A percentile compares a stretch with the other conserved stretches of the same genome.
Evolutionary conservation across 768 basidiomycete genomes (phyloP).

Genomic region (Rhizopogon sp.): DNA sequence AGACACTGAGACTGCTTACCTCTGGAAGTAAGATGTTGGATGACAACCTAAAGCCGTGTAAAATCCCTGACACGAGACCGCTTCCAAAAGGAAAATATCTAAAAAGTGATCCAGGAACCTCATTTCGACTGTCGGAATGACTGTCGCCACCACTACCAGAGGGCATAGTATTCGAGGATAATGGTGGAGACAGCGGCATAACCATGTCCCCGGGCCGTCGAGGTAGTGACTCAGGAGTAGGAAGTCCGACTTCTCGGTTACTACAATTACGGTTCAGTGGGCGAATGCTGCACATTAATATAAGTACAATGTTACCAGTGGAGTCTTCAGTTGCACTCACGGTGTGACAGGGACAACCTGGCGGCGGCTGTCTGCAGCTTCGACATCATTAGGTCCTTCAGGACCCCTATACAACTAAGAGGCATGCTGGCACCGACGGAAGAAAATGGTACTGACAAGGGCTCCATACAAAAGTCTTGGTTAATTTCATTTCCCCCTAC

Average conservation of each 20-base stretch:
- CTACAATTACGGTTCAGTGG: not conserved
- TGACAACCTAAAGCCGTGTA: not conserved
- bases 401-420: not conserved
- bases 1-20: not conserved
- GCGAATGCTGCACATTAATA: not conserved
- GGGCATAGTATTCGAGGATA: not conserved
- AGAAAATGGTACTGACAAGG: not conserved
- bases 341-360: not conserved
- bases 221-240: constrained; percentile 3
- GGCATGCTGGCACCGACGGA: not conserved
- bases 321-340: not conserved
- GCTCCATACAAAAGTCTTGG: not conserved
- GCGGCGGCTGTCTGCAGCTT: too few relatives aligned
- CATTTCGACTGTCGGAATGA: not conserved
- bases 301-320: not conserved
- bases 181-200: not conserved
- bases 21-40: not conserved
- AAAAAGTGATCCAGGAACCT: not conserved
- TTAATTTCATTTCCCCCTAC: not conserved
- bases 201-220: not conserved
- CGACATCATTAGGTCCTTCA: not conserved
- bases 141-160: not conserved
- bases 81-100: not conserved
- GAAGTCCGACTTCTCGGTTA: not conserved
- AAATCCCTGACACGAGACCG: not conserved